Evolutionary conservation across 257 asterid genomes (phyloP), one percentile per base, ranked within the genome.

Genomic region (Solanum piurae): DNA sequence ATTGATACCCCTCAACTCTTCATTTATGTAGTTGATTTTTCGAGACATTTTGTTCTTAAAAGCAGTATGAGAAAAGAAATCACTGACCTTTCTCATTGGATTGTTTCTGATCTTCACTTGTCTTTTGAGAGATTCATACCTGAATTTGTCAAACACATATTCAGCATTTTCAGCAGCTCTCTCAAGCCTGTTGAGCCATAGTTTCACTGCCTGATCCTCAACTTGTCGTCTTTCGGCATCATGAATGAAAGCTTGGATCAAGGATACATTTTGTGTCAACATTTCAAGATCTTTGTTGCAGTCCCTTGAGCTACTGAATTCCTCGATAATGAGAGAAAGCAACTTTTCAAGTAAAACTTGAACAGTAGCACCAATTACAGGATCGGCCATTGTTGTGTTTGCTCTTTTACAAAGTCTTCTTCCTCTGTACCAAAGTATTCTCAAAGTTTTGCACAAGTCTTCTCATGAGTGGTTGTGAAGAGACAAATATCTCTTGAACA

Each of bases 141-240:
- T 89, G 85, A 88, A 33, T 52, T 84, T 86, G 16, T 91, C 92
- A 85, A 91, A 74, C n/a, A 90, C 58, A 16, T 69, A 0, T 11
- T 88, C 89, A 11, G 89, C 88, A 9, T 86, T 79, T 9, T 44
- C 84, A 23, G 87, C 86, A 37, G 58, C 72, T 33, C n/a, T 88
- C 80, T 87, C 84, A 20, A 89, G 90, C 4, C 7, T 37, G 40
- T 74, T 60, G 21, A 89, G 84, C 91, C 90, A 91, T 5, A 8
- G 12, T 16, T 84, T 31, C 34, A 91, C 89, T 4, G 90, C 11
- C 5, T 16, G 5, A 1, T 85, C 29, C 1, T 31, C 68, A 12
- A 58, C 58, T n/a, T 87, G 40, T 25, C n/a, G 73, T 69, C 10
- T 31, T 71, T 79, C 69, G 0, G 84, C 89, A 58, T 91, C 89